These are phyloP conservation scores for Lodderomyces oxycetoniae DNA, from an alignment of 1,139 yeast species.

Conservation along the genomic window DNA sequence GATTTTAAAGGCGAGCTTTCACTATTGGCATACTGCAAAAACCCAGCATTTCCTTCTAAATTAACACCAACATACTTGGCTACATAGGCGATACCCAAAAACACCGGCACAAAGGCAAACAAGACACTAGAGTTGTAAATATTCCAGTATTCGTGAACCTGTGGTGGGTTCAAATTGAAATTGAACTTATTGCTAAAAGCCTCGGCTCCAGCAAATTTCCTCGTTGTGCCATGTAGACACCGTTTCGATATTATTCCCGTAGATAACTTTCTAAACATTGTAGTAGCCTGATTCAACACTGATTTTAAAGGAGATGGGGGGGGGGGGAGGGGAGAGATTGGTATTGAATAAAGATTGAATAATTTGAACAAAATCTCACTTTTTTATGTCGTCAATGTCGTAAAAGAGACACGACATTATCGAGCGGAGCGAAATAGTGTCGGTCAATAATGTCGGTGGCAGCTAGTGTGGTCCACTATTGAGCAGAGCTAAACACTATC, in stretches of 20 bases:
- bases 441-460: too few relatives aligned
- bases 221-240: slow-evolving; percentile 28
- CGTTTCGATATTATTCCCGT: slow-evolving; percentile 19
- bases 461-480: too few relatives aligned
- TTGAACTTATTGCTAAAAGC: slow-evolving; percentile 39
- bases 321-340: too few relatives aligned
- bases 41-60: slow-evolving; percentile 30
- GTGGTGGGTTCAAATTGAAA: slow-evolving; percentile 45
- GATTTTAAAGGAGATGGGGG: too few relatives aligned
- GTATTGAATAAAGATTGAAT: too few relatives aligned
- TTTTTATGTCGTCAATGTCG: too few relatives aligned
- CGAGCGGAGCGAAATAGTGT: too few relatives aligned
- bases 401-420: too few relatives aligned
- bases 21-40: slow-evolving; percentile 32
- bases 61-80: slow-evolving; percentile 30
- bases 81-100: slow-evolving; percentile 32
- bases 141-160: slow-evolving; percentile 47
- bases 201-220: slow-evolving; percentile 17
- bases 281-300: slow-evolving; percentile 5
- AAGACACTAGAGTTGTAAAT: slow-evolving; percentile 34
- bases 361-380: too few relatives aligned
- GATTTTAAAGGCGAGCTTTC: slow-evolving; percentile 38
- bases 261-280: slow-evolving; percentile 26
- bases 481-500: too few relatives aligned
- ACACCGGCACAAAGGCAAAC: slow-evolving; percentile 38